Percentiles rank a stretch among this genome's conserved stretches.
Conservation (phyloP, 2,329 filamentous ascomycete genomes). For the Neonectria hederae region DNA sequence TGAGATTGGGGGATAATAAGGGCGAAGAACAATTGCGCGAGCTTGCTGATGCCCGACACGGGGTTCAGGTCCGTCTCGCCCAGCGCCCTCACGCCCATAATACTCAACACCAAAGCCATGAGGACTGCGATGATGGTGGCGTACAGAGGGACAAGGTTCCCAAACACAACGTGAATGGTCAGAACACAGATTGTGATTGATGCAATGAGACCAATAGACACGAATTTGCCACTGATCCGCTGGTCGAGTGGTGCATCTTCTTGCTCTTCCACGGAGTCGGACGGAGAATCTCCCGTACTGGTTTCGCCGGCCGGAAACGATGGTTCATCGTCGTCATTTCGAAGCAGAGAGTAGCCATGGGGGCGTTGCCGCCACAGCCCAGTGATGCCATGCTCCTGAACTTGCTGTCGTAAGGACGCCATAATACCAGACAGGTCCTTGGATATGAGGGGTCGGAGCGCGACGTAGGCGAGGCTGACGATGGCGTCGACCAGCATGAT, state of each 20-base stretch:
- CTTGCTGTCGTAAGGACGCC: conserved; percentile 3
- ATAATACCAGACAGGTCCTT: conserved; percentile 12
- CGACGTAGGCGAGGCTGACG: conserved; percentile 84
- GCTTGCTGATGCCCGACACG: conserved; percentile 94
- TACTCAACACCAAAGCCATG: conserved; percentile 81
- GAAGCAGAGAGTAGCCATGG: conserved; percentile 40
- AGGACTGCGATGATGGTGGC: conserved; percentile 82
- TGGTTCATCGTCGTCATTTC: conserved; percentile 19
- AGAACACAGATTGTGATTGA: conserved; percentile 83
- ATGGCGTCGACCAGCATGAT: conserved; percentile 97
- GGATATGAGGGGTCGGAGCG: conserved; percentile 66
- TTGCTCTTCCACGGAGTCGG: conserved; percentile 58
- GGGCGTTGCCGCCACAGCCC: conserved; percentile 31
- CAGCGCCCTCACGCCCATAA: conserved; percentile 76
- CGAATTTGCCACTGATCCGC: conserved; percentile 76
- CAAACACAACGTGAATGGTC: conserved; percentile 86
- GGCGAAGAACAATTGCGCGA: conserved; percentile 95
- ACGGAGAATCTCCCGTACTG: conserved; percentile 13
- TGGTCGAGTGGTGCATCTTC: conserved; percentile 87
- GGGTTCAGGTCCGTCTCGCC: conserved; percentile 94
- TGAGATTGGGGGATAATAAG: conserved; percentile 83
- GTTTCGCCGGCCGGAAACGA: conserved; percentile 10
- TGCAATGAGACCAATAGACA: conserved; percentile 77
- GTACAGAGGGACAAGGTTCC: conserved; percentile 79
- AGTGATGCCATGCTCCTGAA: conserved; percentile 34